Base-by-base conservation (phyloP, 2,329 filamentous ascomycete genomes). In the Cladorrhinum sp. region DNA sequence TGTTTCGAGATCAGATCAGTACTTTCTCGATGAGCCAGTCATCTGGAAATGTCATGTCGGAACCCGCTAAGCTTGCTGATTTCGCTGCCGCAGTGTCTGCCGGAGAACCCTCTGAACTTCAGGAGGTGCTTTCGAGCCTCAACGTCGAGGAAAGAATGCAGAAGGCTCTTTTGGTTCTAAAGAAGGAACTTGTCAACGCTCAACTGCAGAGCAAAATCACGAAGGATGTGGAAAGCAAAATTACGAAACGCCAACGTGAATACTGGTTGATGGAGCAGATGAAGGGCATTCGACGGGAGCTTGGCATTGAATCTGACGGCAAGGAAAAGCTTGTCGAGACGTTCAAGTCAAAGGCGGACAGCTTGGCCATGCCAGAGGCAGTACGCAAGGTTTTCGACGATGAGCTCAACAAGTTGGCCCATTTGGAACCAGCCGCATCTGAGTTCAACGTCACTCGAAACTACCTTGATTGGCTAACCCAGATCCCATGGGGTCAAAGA, bases 191-290 rank as follows among this genome's bases (percentile, higher is more conserved):
- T 57, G 96, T 98, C 90, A 99, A 98, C 68, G 95, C 95, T 0
- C 91, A 98, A 73, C 80, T 99, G 27, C 93, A 97, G 74, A 93
- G 91, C 60, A 99, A 98, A 80, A 98, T 99, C 61, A 92, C 90
- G 61, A 97, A 97, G 77, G 95, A 99, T 71, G 96, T 99, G 18
- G 95, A 98, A 74, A 92, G 86, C 71, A 97, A 96, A 77, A 98
- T 99, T 57, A 93, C 93, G 69, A 98, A 99, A 78, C 88, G 93
- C 27, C 95, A 99, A 74, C 87, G 95, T 56, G 95, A 99, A 73
- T 99, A 98, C 78, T 98, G 92, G 91, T 80, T 99, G 51, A 96
- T 96, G 92, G 95, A 99, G 76, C 96, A 99, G 75, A 96, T 99
- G 93, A 98, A 98, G 80, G 95, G 93, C 24, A 99, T 99, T 71